phyloP scores from a whole-genome alignment of 805 yeast species.

The Limtongia smithiae region DNA sequence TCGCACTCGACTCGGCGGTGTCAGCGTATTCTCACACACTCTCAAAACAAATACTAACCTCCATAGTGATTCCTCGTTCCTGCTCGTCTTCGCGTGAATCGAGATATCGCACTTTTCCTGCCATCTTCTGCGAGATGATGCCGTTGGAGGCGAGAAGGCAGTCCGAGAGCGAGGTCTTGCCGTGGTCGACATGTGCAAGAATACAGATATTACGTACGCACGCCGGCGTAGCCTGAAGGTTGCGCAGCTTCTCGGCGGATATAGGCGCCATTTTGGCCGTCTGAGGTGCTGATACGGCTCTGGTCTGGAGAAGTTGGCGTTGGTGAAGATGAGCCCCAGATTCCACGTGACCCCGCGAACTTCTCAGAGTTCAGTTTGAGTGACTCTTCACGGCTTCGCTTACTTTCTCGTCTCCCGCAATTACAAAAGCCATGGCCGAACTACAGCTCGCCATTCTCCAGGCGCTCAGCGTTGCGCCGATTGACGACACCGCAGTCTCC shows the following conservation, averaged over 20 bases:
- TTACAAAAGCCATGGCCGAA: constrained; percentile 18
- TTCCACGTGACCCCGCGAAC: no score
- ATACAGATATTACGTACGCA: constrained; percentile 87
- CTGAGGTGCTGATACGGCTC: not conserved
- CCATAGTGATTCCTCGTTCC: constrained; percentile 95
- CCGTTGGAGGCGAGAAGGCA: constrained; percentile 92
- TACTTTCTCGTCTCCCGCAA: not conserved
- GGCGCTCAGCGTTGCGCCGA: constrained; percentile 60
- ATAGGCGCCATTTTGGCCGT: constrained; percentile 34
- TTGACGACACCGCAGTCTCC: constrained; percentile 62
- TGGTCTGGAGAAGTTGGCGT: not conserved
- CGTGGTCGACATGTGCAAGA: constrained; percentile 97
- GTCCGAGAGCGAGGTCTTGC: constrained; percentile 93
- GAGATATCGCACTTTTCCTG: constrained; percentile 88
- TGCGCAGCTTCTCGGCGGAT: constrained; percentile 58
- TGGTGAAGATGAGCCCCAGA: not conserved
- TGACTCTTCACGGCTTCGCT: no score
- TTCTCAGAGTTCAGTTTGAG: no score
- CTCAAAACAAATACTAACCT: constrained; percentile 34
- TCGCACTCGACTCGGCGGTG: constrained; percentile 71
- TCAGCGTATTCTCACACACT: no score
- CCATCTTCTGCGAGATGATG: constrained; percentile 88
- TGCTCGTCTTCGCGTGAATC: constrained; percentile 97
- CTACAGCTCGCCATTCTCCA: constrained; percentile 47
- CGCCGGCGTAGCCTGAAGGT: constrained; percentile 65